Evolutionary conservation across 176 grass and related monocot genomes (phyloP).

Genomic region (Oryza meridionalis): DNA sequence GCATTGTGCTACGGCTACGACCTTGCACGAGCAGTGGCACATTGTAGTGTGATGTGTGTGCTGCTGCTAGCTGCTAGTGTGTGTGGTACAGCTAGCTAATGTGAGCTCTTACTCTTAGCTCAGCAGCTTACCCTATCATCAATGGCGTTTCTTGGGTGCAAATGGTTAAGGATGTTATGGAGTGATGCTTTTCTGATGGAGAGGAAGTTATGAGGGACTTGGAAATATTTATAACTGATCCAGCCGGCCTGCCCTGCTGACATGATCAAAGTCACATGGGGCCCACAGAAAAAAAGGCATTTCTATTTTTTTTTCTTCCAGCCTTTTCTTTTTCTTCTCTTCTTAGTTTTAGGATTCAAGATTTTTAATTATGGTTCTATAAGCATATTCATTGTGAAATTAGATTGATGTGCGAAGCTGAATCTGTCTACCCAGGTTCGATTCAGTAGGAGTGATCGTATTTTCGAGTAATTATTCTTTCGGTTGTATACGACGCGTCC

Average conservation of each 20-base stretch:
- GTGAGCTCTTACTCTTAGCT: background rate
- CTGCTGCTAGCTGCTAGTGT: background rate
- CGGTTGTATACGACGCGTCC: too few relatives aligned
- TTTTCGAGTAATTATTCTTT: too few relatives aligned
- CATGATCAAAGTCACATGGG: background rate
- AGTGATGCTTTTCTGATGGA: background rate
- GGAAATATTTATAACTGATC: background rate
- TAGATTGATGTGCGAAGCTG: too few relatives aligned
- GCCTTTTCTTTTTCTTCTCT: too few relatives aligned
- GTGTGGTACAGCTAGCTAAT: slow-evolving; percentile 6
- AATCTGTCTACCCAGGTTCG: too few relatives aligned
- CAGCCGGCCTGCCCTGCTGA: background rate
- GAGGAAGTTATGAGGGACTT: background rate
- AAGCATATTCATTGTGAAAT: too few relatives aligned
- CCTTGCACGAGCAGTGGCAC: slow-evolving; percentile 52
- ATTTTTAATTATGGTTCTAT: too few relatives aligned
- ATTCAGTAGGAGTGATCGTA: too few relatives aligned
- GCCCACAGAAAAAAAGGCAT: too few relatives aligned
- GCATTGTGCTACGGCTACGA: slow-evolving; percentile 25
- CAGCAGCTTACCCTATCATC: background rate
- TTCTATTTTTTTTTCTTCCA: too few relatives aligned
- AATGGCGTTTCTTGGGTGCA: background rate
- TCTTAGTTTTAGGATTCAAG: too few relatives aligned
- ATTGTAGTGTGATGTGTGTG: slow-evolving; percentile 35
- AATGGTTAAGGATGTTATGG: background rate